Evolutionary conservation across 352 stramenopile genomes (phyloP), one percentile per base, ranked within the genome.

Genomic region (Globisporangium emineosum): DNA sequence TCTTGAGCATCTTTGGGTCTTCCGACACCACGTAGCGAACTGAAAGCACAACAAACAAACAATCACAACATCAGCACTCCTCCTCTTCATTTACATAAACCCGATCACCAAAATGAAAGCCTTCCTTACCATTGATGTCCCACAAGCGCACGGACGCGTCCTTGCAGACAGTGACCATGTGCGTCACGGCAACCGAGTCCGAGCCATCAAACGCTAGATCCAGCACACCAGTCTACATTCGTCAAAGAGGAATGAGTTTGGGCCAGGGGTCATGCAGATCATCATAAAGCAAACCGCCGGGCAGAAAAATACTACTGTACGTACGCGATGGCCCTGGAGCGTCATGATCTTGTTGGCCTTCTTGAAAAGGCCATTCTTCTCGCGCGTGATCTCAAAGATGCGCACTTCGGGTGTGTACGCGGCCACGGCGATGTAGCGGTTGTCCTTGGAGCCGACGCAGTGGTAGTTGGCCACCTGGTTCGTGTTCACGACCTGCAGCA

Each of bases 311-410:
- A n/a, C n/a, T n/a, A n/a, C n/a, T n/a, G n/a, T n/a, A 69, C 71
- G 59, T 84, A 93, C 82, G 32, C 81, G 75, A 52, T 93, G 85
- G 13, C 85, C 85, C 53, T 91, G 81, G 9, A 93, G 72, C 37
- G 85, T 87, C 82, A 93, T 91, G 66, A 91, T 81, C 69, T 93
- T 93, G 72, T 90, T 82, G 5, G 80, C 78, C 52, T 91, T 91
- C 66, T 90, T 89, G 67, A 93, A 93, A 19, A 77, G 68, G 32
- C 85, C 85, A 47, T 73, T 79, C 69, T 90, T 91, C 61, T 90
- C 83, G 23, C 85, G 85, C 25, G 73, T 75, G 57, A 93, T 91
- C 57, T 93, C 85, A 40, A 89, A 88, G 53, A 93, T 93, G 71
- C 90, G 90, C 56, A 91, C 85, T 33, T 93, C 85, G 9, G 85